Conservation (phyloP, 2,329 filamentous ascomycete species). For the Fusarium sp. region DNA sequence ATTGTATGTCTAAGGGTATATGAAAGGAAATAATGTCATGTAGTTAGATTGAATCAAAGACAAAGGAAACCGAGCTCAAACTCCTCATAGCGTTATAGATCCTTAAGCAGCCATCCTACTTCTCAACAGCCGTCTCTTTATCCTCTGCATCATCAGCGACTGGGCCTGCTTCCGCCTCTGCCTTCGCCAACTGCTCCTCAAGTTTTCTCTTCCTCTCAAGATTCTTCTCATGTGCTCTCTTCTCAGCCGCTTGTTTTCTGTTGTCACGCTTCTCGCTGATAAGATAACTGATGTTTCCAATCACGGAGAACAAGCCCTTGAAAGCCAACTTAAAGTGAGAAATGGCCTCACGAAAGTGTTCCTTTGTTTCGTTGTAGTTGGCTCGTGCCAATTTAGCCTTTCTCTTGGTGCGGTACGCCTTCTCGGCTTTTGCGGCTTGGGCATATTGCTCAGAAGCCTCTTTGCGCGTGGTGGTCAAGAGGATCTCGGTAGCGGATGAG, state of each 20-base stretch:
- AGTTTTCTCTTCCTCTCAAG: neutral
- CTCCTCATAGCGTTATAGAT: no score
- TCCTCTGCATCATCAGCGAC: neutral
- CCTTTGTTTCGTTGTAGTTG: conserved; percentile 17
- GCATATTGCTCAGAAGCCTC: conserved; percentile 17
- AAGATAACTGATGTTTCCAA: neutral
- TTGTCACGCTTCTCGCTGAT: neutral
- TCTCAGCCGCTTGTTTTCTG: neutral
- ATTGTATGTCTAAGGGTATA: neutral
- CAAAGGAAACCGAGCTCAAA: neutral
- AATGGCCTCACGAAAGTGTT: conserved; percentile 1
- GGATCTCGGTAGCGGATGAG: conserved; percentile 7
- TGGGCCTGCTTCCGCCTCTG: neutral
- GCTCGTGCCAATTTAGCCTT: conserved; percentile 4
- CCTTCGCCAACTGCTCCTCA: conserved; percentile 7
- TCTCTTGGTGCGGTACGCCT: conserved; percentile 18
- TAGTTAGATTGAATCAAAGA: neutral
- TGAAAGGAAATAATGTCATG: fast-evolving
- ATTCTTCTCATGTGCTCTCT: neutral
- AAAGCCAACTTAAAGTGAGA: conserved; percentile 7
- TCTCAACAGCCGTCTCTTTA: neutral
- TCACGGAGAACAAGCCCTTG: neutral
- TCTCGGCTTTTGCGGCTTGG: conserved; percentile 17
- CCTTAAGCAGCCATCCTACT: neutral
- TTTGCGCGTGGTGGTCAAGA: neutral